phyloP scores from a whole-genome alignment of 345 rosid genomes.

The Dipteronia dyeriana region DNA sequence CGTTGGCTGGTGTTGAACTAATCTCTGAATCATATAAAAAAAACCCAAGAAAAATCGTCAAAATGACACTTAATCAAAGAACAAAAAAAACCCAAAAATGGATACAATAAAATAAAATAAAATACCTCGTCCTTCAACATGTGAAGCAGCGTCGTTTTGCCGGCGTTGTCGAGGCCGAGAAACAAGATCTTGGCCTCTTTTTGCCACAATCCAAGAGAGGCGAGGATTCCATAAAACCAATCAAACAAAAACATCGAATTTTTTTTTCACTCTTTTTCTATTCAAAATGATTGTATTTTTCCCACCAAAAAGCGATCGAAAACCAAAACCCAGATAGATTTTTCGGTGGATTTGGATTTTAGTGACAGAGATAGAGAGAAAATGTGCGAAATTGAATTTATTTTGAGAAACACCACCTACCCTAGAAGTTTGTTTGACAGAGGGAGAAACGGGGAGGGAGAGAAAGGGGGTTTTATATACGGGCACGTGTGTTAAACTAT shows the following conservation, averaged over 20 bases:
- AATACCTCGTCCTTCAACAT: conserved; percentile 81
- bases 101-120: neutral
- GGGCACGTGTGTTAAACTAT: neutral
- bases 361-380: neutral
- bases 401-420: conserved; percentile 8
- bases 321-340: neutral
- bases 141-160: conserved; percentile 82
- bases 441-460: neutral
- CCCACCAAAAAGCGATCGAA: neutral
- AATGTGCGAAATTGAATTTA: neutral
- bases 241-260: conserved; percentile 64
- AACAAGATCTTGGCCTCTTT: conserved; percentile 87
- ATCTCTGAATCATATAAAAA: conserved; percentile 46
- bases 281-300: neutral
- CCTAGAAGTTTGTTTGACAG: neutral
- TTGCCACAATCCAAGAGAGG: conserved; percentile 76
- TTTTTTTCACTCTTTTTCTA: neutral
- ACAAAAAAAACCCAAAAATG: neutral
- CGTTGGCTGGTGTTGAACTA: conserved; percentile 85
- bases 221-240: conserved; percentile 79
- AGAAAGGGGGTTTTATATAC: neutral
- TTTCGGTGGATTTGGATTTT: neutral
- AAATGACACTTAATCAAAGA: neutral
- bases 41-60: neutral
- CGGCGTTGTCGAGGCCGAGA: conserved; percentile 83